A percentile compares a stretch with the other conserved stretches of the same genome.
Evolutionary conservation across 2,329 filamentous ascomycete genomes (phyloP).

Genomic region (Periglandula ipomoeae): DNA sequence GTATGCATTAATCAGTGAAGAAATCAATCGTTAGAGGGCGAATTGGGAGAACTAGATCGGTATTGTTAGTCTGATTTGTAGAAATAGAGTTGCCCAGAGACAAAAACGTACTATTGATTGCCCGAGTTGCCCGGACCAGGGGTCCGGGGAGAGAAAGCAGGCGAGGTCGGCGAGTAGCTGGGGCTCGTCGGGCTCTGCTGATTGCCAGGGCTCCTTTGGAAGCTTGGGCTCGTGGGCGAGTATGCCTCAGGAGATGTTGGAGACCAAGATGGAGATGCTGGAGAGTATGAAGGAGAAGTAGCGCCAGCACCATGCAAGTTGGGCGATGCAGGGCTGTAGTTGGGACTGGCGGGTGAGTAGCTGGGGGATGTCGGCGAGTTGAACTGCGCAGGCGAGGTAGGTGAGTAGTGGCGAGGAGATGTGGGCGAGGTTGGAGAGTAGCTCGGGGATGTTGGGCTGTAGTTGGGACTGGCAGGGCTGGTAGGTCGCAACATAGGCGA

Average conservation of each 20-base stretch:
- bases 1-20: constrained; percentile 22
- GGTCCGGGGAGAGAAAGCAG: constrained; percentile 36
- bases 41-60: constrained; percentile 31
- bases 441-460: constrained; percentile 56
- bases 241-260: constrained; percentile 61
- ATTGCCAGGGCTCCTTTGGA: constrained; percentile 44
- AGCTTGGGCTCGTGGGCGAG: constrained; percentile 54
- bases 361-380: constrained; percentile 66
- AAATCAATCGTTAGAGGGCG: constrained; percentile 31
- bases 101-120: constrained; percentile 31
- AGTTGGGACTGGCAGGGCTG: constrained; percentile 49
- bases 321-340: constrained; percentile 61
- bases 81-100: not conserved
- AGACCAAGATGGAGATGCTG: constrained; percentile 68
- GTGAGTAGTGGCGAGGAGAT: constrained; percentile 49
- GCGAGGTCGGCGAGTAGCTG: constrained; percentile 58
- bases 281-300: constrained; percentile 54
- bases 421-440: constrained; percentile 55
- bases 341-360: constrained; percentile 63
- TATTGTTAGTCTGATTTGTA: not conserved
- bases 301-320: constrained; percentile 35
- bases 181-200: constrained; percentile 58
- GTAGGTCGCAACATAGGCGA: constrained; percentile 49
- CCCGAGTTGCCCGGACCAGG: constrained; percentile 34
- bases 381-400: constrained; percentile 65